phyloP scores from a whole-genome alignment of 2,329 filamentous ascomycete species.

The Talaromyces albobiverticillius region DNA sequence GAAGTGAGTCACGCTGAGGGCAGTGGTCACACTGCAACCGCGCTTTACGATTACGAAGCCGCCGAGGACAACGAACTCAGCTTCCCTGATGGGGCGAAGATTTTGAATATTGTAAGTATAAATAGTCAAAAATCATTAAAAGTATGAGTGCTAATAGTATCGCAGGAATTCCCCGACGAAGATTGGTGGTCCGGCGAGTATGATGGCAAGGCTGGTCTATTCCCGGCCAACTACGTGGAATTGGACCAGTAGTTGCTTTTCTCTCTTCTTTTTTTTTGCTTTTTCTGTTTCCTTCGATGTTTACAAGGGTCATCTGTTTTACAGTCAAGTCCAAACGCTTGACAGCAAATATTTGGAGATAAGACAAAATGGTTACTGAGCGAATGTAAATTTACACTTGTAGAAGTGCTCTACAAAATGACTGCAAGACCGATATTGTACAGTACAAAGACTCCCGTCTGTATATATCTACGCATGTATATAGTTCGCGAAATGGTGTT shows the following conservation, averaged over 20 bases:
- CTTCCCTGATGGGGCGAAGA: slow-evolving; percentile 84
- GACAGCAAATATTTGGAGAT: background rate
- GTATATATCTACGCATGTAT: background rate
- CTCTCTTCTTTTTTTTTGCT: background rate
- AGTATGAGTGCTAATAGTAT: background rate
- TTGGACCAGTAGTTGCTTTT: slow-evolving; percentile 30
- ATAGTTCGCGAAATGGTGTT: background rate
- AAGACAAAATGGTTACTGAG: background rate
- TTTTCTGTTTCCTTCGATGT: background rate
- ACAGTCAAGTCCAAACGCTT: background rate
- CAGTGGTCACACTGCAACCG: slow-evolving; percentile 68
- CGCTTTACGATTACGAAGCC: slow-evolving; percentile 93
- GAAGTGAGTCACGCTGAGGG: slow-evolving; percentile 22
- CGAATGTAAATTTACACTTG: background rate
- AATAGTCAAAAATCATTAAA: background rate
- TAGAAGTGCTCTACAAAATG: background rate
- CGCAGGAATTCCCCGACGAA: slow-evolving; percentile 88
- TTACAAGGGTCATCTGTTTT: background rate
- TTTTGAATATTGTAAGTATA: slow-evolving; percentile 69
- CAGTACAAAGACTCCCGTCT: background rate
- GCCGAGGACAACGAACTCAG: slow-evolving; percentile 85
- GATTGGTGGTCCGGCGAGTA: slow-evolving; percentile 98
- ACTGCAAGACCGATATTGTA: background rate
- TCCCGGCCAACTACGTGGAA: slow-evolving; percentile 58
- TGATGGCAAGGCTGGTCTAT: slow-evolving; percentile 75